Conservation (phyloP, 2,329 filamentous ascomycete species). For the Nemania sp. region DNA sequence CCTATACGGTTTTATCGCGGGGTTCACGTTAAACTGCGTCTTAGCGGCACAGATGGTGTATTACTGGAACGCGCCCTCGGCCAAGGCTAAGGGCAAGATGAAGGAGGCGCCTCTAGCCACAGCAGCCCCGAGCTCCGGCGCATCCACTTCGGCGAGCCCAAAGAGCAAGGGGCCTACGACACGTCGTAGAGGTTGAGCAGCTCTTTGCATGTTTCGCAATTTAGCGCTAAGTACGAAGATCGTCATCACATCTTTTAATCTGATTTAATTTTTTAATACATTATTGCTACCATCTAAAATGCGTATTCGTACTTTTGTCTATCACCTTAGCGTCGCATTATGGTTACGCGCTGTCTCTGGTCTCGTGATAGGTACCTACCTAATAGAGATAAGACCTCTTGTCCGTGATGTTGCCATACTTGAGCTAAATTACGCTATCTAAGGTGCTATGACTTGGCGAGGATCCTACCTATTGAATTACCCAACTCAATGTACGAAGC, state of each 20-base stretch:
- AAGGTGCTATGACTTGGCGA: conserved; percentile 19
- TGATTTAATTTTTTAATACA: conserved; percentile 26
- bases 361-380: conserved; percentile 18
- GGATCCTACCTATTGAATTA: conserved; percentile 14
- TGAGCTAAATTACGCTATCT: conserved; percentile 27
- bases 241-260: conserved; percentile 1
- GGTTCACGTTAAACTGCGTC: conserved; percentile 88
- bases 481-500: conserved; percentile 1
- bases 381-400: conserved; percentile 30
- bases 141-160: conserved; percentile 48
- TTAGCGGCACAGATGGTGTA: conserved; percentile 92
- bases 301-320: background rate
- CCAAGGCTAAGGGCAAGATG: conserved; percentile 56
- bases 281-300: conserved; percentile 5
- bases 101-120: conserved; percentile 51
- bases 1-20: conserved; percentile 92
- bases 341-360: background rate
- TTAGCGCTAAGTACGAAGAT: background rate
- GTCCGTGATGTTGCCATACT: conserved; percentile 27
- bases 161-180: conserved; percentile 58
- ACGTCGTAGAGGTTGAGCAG: conserved; percentile 54
- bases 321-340: conserved; percentile 15
- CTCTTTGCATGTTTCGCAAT: conserved; percentile 3
- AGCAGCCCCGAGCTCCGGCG: conserved; percentile 43
- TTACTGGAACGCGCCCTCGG: conserved; percentile 85